Conservation (phyloP, 495 filamentous ascomycete species). For the Podospora australis region DNA sequence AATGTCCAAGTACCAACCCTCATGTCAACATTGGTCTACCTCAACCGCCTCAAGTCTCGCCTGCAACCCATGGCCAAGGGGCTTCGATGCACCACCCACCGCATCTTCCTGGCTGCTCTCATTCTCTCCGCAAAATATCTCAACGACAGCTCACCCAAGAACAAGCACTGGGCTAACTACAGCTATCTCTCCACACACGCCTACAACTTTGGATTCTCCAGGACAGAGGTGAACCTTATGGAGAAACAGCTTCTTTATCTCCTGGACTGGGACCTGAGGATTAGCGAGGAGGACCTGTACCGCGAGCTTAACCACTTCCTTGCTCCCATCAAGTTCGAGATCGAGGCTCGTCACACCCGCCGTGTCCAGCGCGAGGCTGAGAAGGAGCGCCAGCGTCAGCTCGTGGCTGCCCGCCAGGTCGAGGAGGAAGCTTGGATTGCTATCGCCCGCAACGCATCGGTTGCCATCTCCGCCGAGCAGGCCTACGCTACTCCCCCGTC, state of each 20-base stretch:
- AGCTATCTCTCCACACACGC: conserved; percentile 60
- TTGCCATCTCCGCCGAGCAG: neutral
- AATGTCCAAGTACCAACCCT: conserved; percentile 96
- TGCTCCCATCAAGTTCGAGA: conserved; percentile 61
- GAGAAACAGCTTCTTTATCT: conserved; percentile 95
- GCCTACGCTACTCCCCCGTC: conserved; percentile 25
- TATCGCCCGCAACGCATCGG: neutral
- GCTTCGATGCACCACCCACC: conserved; percentile 92
- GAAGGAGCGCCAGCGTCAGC: conserved; percentile 26
- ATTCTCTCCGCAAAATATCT: conserved; percentile 95
- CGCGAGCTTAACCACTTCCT: conserved; percentile 83
- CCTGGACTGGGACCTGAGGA: conserved; percentile 85
- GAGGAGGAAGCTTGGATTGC: conserved; percentile 22
- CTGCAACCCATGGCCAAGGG: conserved; percentile 94
- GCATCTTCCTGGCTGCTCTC: conserved; percentile 90
- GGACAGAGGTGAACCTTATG: conserved; percentile 96
- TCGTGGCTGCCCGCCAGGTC: conserved; percentile 18
- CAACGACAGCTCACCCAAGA: conserved; percentile 97
- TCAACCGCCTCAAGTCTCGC: conserved; percentile 70
- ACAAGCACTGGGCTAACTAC: conserved; percentile 98
- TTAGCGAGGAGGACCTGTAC: conserved; percentile 79
- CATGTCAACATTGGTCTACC: conserved; percentile 94
- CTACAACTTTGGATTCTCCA: conserved; percentile 81
- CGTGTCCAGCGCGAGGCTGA: conserved; percentile 37
- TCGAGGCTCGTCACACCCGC: conserved; percentile 34